A percentile compares a stretch with the other conserved stretches of the same genome.
Evolutionary conservation across 768 basidiomycete genomes (phyloP).

Genomic region (Cystofilobasidium macerans): DNA sequence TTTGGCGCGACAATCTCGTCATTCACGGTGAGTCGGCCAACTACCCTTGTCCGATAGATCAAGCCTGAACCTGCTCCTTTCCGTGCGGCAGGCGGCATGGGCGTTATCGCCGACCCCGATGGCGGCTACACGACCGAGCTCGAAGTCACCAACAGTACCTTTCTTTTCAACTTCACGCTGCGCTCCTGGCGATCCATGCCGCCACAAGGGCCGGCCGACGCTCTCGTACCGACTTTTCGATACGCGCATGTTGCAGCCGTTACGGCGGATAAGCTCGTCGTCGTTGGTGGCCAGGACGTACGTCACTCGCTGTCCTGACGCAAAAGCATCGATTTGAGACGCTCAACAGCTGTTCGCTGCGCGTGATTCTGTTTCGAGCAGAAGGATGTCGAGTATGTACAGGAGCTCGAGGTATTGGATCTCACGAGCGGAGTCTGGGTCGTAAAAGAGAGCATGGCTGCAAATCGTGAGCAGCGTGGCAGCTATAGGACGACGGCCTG

Average conservation of each 20-base stretch:
- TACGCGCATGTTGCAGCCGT: conserved; percentile 91
- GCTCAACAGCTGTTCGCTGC: no score
- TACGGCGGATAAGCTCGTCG: conserved; percentile 67
- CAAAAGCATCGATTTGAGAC: no score
- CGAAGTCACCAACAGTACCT: conserved; percentile 84
- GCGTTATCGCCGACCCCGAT: not conserved
- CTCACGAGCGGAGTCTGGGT: conserved; percentile 64
- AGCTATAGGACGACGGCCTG: conserved; percentile 31
- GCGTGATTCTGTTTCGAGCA: not conserved
- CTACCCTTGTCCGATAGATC: not conserved
- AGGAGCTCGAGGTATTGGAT: conserved; percentile 85
- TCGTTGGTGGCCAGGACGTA: conserved; percentile 93
- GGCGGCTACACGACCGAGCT: conserved; percentile 51
- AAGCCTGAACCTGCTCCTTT: no score
- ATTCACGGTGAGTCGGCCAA: conserved; percentile 68
- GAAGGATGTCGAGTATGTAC: conserved; percentile 51
- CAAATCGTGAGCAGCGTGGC: conserved; percentile 7
- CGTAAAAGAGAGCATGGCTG: conserved; percentile 40
- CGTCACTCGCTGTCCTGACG: conserved; percentile 34
- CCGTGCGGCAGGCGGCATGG: conserved; percentile 15
- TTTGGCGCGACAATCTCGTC: conserved; percentile 81
- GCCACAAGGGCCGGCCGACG: conserved; percentile 37
- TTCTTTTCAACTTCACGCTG: conserved; percentile 64
- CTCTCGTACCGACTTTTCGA: conserved; percentile 63
- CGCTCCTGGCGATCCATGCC: conserved; percentile 35